phyloP scores from a whole-genome alignment of 2,329 filamentous ascomycete species.

The Cytospora chrysosperma region DNA sequence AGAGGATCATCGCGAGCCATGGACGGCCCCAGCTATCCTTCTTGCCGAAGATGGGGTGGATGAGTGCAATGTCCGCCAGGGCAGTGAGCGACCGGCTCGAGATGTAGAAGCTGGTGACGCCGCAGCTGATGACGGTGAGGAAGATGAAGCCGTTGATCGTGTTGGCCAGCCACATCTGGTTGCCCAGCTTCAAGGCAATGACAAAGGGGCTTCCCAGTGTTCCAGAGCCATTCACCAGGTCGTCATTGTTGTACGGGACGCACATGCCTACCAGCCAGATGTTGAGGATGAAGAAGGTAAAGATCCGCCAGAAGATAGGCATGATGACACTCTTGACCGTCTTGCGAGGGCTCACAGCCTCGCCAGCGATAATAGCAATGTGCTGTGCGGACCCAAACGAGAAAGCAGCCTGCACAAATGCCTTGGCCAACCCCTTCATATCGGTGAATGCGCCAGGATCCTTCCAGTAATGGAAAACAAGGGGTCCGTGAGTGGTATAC shows the following conservation, averaged over 20 bases:
- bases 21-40: constrained; percentile 32
- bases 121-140: constrained; percentile 35
- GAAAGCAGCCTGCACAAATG: constrained; percentile 36
- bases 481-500: constrained; percentile 32
- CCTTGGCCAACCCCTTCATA: constrained; percentile 36
- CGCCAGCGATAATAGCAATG: constrained; percentile 36
- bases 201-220: constrained; percentile 29
- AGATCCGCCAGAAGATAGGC: constrained; percentile 36
- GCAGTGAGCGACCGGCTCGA: constrained; percentile 35
- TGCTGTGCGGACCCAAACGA: constrained; percentile 35
- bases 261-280: constrained; percentile 38
- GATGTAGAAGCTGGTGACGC: constrained; percentile 36
- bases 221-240: constrained; percentile 32
- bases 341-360: constrained; percentile 31
- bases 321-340: constrained; percentile 34
- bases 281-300: constrained; percentile 35
- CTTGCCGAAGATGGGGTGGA: constrained; percentile 28
- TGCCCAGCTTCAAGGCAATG: constrained; percentile 29
- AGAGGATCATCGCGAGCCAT: constrained; percentile 32
- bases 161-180: constrained; percentile 33
- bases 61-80: constrained; percentile 31
- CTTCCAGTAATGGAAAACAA: constrained; percentile 35
- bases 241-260: constrained; percentile 32
- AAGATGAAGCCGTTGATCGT: constrained; percentile 37
- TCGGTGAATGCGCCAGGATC: constrained; percentile 32